Evolutionary conservation across 108 stramenopile genomes (phyloP), one percentile per base, ranked within the genome.

Genomic region (Bacterosira constricta): DNA sequence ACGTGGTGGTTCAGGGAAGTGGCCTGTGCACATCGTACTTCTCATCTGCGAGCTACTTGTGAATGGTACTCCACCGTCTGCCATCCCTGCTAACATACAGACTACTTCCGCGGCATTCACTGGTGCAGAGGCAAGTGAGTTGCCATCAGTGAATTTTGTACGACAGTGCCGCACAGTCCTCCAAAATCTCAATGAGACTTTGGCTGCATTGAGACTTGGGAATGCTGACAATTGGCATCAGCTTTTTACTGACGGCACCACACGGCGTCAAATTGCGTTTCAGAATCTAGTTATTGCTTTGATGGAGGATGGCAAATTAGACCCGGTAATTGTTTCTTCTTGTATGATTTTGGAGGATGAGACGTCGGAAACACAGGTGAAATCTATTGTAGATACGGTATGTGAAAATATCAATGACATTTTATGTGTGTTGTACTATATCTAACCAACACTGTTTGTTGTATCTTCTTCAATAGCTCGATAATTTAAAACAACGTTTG

Each of bases 321-420:
- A 38, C 37, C 10, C 56, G 6, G 20, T 57, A 20, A 57, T 57
- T 38, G 36, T 57, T 26, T 57, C 29, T 17, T 35, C 56, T 17
- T 35, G 36, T 23, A 32, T 57, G 18, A 26, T 57, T 35, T 38
- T 57, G 34, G 56, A 57, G 56, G 56, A 57, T 10, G 56, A 57
- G 56, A 57, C 56, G 26, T 57, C 56, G 36, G 56, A 57, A 23
- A 35, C 18, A 20, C 56, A 57, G 56, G 34, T 35, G 20, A 23
- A 57, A 6, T 18, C 21, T 26, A 57, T 57, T 6, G 36, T 57
- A 20, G 25, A 57, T 38, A 38, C 21, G 36, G 56, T 57, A 7
- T 23, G 36, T 37, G n/a, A n/a, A n/a, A n/a, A n/a, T n/a, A n/a
- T n/a, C n/a, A n/a, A n/a, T 17, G 37, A 6, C 36, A 38, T 6